Conservation (phyloP, 176 grass and related monocot species). For the Zoysia japonica region DNA sequence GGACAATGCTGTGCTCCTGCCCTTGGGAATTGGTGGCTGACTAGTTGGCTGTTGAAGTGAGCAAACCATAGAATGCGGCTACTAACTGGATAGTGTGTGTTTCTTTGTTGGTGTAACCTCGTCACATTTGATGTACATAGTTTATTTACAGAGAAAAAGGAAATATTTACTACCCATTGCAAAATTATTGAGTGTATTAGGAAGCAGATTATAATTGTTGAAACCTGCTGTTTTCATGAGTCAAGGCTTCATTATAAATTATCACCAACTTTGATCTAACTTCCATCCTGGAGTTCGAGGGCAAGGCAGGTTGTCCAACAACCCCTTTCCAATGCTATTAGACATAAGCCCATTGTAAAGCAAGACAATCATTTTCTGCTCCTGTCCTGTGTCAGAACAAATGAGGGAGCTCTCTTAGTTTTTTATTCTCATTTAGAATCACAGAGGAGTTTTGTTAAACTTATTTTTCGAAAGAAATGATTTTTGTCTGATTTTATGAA, state of each 20-base stretch:
- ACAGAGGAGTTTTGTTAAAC: no score
- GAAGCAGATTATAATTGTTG: neutral
- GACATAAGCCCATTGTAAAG: no score
- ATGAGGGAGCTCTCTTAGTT: no score
- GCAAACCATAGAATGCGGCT: neutral
- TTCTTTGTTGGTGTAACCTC: conserved; percentile 12
- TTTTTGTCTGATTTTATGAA: no score
- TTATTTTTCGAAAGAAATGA: no score
- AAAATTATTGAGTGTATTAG: conserved; percentile 19
- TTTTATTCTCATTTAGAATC: no score
- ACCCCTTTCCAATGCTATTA: no score
- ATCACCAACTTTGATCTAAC: neutral
- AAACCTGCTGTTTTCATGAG: neutral
- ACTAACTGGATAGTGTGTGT: neutral
- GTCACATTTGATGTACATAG: conserved; percentile 43
- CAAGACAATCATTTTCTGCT: no score
- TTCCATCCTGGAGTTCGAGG: no score
- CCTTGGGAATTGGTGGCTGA: neutral
- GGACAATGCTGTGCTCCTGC: neutral
- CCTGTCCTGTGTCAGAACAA: no score
- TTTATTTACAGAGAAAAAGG: conserved; percentile 25
- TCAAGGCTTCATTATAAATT: neutral
- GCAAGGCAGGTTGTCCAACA: no score
- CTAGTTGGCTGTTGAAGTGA: conserved; percentile 1
- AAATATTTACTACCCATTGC: neutral